Base-by-base conservation (phyloP, 2,329 filamentous ascomycete species). In the Pleurostoma richardsiae region DNA sequence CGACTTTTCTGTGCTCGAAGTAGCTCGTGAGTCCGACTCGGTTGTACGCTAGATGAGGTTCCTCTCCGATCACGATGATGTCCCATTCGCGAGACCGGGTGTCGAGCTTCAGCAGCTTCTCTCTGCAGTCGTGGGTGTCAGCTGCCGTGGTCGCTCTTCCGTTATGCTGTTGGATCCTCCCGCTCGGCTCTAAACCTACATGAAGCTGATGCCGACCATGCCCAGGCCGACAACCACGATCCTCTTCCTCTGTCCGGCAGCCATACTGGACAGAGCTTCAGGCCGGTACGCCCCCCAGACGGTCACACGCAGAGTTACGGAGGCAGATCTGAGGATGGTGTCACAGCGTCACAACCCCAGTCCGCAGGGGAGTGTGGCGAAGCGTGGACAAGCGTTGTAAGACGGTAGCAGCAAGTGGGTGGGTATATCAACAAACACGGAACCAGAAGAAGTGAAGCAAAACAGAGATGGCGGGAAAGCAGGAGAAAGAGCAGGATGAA, bases 131-230 rank as follows among this genome's bases (percentile, higher is more conserved):
- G 38, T 39, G 28, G 5, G 26, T 41, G 31, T 36, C 8, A 40
- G 45, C 6, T 4, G 31, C 4, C 27, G 30, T 26, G 8, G 6
- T 43, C 2, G 6, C 10, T 6, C 8, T 6, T 11, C 10, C 10
- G 11, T 11, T 10, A n/a, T 10, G 11, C 42, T 11, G 19, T 19
- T 19, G 19, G 19, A 19, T 19, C 19, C 19, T 19, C 19, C 19
- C 8, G 26, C n/a, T 27, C 6, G 29, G 5, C 7, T 4, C 11
- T 7, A 30, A 7, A 74, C 85, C 75, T 69, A 92, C 87, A 95
- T 89, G 63, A 95, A 92, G 39, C 87, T 84, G 55, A 94, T 86
- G 38, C 86, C 89, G 40, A 96, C 90, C 91, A 96, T 96, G 3
- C 90, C 90, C 67, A 96, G 68, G 7, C 90, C 90, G 38, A 95